Conservation (phyloP, 495 filamentous ascomycete genomes). For the Parachaetomium inaequale region DNA sequence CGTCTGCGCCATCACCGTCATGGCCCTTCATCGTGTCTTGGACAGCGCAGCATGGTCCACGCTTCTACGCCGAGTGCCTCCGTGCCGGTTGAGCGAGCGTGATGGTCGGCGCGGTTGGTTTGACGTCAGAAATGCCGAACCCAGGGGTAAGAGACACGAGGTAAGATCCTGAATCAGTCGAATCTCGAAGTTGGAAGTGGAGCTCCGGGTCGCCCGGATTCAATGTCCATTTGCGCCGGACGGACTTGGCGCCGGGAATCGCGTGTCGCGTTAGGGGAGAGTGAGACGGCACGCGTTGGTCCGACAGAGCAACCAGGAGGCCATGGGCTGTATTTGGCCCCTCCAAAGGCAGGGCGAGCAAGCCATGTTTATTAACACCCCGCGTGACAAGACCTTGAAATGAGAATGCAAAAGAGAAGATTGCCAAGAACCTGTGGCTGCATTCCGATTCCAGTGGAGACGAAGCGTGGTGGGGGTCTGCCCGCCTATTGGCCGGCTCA, state of each 20-base stretch:
- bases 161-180: neutral
- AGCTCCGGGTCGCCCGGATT: no score
- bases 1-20: neutral
- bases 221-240: no score
- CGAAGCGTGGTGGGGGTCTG: neutral
- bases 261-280: no score
- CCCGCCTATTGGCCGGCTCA: neutral
- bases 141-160: neutral
- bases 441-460: neutral
- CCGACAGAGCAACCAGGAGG: no score
- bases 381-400: no score
- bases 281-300: no score
- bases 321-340: no score
- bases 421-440: no score
- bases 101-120: neutral
- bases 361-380: no score
- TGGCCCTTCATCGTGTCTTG: neutral
- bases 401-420: no score
- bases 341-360: no score
- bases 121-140: neutral
- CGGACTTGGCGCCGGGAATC: no score
- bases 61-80: neutral
- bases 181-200: neutral
- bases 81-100: neutral
- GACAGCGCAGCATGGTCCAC: neutral